A percentile compares a stretch with the other conserved stretches of the same genome.
These are phyloP conservation scores for Suillus luteus DNA, from an alignment of 768 basidiomycete genomes.

Conservation along the genomic window DNA sequence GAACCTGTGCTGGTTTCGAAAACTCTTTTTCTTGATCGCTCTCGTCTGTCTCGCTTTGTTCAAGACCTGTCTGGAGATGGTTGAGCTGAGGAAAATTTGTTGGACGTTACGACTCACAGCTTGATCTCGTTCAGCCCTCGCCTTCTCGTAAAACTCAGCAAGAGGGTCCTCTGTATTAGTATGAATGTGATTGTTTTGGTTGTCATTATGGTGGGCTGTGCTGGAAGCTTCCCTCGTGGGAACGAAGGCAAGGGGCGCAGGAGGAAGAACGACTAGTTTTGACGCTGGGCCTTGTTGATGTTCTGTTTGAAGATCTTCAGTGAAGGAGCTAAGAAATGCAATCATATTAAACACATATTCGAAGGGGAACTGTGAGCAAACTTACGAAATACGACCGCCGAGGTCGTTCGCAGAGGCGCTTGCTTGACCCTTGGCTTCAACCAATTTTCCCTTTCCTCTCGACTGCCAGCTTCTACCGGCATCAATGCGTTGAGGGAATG, in stretches of 20 bases:
- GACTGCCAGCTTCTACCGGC: conserved; percentile 38
- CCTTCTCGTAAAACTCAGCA: conserved; percentile 63
- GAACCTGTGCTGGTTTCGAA: conserved; percentile 14
- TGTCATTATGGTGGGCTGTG: conserved; percentile 6
- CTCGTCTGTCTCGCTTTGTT: conserved; percentile 39
- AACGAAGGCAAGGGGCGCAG: conserved; percentile 25
- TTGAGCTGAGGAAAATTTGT: conserved; percentile 17
- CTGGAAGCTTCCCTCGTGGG: not conserved
- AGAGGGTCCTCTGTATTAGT: conserved; percentile 51
- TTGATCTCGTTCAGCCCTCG: conserved; percentile 49
- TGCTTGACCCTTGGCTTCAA: not conserved
- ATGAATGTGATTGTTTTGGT: conserved; percentile 20
- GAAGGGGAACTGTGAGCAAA: conserved; percentile 11
- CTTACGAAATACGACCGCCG: conserved; percentile 50
- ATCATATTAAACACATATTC: not conserved
- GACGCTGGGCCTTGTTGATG: not conserved
- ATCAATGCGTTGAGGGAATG: conserved; percentile 49
- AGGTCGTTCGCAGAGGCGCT: conserved; percentile 11
- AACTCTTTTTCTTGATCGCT: conserved; percentile 26
- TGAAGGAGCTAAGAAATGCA: not conserved
- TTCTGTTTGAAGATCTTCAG: not conserved
- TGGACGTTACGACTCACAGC: conserved; percentile 34
- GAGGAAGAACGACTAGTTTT: conserved; percentile 25
- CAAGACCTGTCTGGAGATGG: conserved; percentile 39
- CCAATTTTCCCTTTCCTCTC: conserved; percentile 8